Conservation (phyloP, 371 early-diverging fungal species). For the Capniomyces stellatus region DNA sequence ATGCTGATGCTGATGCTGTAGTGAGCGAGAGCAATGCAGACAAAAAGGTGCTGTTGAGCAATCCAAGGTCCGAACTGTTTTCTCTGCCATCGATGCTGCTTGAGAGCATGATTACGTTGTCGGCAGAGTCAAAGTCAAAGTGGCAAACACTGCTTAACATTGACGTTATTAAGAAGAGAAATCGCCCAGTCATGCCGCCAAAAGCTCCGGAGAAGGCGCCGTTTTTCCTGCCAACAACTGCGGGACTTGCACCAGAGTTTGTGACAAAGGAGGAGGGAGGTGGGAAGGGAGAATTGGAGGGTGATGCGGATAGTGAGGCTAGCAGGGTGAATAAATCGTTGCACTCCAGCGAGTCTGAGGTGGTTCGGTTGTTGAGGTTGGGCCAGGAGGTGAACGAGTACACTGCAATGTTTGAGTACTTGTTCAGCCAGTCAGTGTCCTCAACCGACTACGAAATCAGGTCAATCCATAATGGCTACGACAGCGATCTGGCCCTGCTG, state of each 20-base stretch:
- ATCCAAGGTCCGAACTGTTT: no score
- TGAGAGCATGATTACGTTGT: slow-evolving; percentile 22
- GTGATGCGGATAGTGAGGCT: slow-evolving; percentile 9
- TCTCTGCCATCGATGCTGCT: slow-evolving; percentile 17
- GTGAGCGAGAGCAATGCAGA: slow-evolving; percentile 18
- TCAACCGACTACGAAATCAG: slow-evolving; percentile 72
- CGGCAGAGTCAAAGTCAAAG: slow-evolving; percentile 56
- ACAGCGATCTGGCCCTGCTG: slow-evolving; percentile 33
- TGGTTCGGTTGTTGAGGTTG: slow-evolving; percentile 29
- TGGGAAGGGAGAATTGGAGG: neutral
- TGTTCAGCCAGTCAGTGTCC: slow-evolving; percentile 58
- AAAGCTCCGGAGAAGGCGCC: slow-evolving; percentile 77
- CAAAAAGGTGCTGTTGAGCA: no score
- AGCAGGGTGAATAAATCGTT: slow-evolving; percentile 27
- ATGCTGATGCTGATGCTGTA: slow-evolving; percentile 18
- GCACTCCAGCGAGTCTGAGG: slow-evolving; percentile 36
- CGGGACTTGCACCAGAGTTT: neutral
- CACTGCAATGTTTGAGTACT: slow-evolving; percentile 33
- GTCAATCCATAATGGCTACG: slow-evolving; percentile 44
- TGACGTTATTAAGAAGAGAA: slow-evolving; percentile 85
- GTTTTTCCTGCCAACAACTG: slow-evolving; percentile 72
- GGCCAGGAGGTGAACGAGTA: slow-evolving; percentile 20
- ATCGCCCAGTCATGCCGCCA: slow-evolving; percentile 61
- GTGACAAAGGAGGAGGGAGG: neutral
- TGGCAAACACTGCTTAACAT: slow-evolving; percentile 80